Percentiles rank a stretch among this genome's conserved stretches.
phyloP scores from a whole-genome alignment of 1,284 basidiomycete genomes.

The Sanghuangporus sanghuang region DNA sequence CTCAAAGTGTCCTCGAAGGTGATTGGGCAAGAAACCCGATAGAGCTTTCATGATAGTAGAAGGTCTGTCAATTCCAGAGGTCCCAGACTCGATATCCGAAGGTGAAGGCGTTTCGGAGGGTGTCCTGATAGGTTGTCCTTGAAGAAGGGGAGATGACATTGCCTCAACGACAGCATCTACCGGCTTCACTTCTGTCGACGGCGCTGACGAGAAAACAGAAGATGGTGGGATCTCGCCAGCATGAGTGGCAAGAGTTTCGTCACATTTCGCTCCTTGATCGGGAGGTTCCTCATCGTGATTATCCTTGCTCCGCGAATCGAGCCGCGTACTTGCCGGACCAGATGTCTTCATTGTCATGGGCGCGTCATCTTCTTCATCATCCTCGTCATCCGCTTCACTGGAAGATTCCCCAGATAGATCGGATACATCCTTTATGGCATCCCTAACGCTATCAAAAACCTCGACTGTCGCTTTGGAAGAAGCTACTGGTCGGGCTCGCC shows the following conservation, averaged over 20 bases:
- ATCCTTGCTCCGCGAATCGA: neutral
- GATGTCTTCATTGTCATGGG: constrained; percentile 18
- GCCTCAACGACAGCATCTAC: neutral
- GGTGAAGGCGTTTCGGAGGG: constrained; percentile 46
- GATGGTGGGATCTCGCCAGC: neutral
- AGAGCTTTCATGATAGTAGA: constrained; percentile 80
- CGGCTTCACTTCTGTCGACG: neutral
- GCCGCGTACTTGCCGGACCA: neutral
- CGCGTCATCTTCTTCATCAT: constrained; percentile 59
- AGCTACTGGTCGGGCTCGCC: constrained; percentile 89
- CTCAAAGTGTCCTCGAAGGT: constrained; percentile 39
- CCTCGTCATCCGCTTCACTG: constrained; percentile 88
- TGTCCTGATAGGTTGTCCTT: constrained; percentile 24
- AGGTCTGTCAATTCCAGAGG: constrained; percentile 53
- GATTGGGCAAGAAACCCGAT: constrained; percentile 78
- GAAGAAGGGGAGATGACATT: constrained; percentile 14
- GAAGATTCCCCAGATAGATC: constrained; percentile 68
- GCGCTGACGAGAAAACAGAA: neutral
- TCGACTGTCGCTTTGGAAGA: constrained; percentile 87
- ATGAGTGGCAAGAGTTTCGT: neutral
- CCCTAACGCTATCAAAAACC: constrained; percentile 87
- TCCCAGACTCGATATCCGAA: constrained; percentile 48
- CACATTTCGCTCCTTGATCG: neutral
- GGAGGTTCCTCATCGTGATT: neutral
- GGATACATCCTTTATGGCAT: constrained; percentile 87